Conservation (phyloP, 768 basidiomycete species). For the Amanita pallidorosea region DNA sequence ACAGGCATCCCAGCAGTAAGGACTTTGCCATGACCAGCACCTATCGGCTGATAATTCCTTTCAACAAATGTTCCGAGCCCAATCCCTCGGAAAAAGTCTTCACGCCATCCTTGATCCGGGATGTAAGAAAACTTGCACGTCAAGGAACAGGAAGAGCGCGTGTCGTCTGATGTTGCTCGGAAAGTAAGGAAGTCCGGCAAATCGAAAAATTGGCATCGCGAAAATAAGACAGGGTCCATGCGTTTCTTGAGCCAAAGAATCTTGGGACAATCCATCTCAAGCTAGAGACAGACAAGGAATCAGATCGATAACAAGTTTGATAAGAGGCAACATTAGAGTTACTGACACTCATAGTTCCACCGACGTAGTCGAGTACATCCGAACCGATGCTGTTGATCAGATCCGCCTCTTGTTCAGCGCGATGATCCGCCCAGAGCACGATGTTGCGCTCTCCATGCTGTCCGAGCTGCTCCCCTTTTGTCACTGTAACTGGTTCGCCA, state of each 20-base stretch:
- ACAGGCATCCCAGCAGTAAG: constrained; percentile 82
- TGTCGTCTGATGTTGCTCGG: constrained; percentile 65
- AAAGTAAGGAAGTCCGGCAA: constrained; percentile 96
- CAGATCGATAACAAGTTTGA: neutral
- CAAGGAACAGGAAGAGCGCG: constrained; percentile 84
- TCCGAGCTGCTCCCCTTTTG: constrained; percentile 55
- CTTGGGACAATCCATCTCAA: constrained; percentile 98
- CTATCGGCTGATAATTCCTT: constrained; percentile 65
- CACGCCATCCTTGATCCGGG: constrained; percentile 80
- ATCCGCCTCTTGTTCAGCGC: constrained; percentile 87
- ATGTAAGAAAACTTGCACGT: constrained; percentile 96
- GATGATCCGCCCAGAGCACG: constrained; percentile 94
- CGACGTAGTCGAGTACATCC: constrained; percentile 87
- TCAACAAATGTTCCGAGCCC: constrained; percentile 66
- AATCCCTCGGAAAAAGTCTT: constrained; percentile 77
- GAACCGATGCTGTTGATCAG: constrained; percentile 80
- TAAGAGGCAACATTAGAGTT: neutral
- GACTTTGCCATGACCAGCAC: constrained; percentile 50
- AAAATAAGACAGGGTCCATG: constrained; percentile 66
- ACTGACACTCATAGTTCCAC: constrained; percentile 87
- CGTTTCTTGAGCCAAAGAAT: constrained; percentile 91
- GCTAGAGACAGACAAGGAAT: constrained; percentile 29
- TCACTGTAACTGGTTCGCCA: constrained; percentile 69
- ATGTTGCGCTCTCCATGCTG: constrained; percentile 69
- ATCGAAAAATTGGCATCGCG: constrained; percentile 75